phyloP scores from a whole-genome alignment of 2,329 filamentous ascomycete genomes.

The Aspergillus ustus region DNA sequence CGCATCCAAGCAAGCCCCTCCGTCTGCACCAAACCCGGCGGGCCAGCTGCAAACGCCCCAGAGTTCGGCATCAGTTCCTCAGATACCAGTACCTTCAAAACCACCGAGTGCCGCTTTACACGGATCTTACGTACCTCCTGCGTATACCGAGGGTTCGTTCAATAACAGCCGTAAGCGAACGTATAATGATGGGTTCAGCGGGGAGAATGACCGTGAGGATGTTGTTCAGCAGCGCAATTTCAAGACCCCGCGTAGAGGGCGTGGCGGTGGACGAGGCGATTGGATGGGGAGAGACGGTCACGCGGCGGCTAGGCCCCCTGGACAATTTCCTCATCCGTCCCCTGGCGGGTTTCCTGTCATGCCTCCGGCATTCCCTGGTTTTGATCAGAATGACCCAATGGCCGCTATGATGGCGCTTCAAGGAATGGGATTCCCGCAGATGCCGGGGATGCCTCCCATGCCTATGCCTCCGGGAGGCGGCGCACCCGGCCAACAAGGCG shows the following conservation, averaged over 20 bases:
- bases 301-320: constrained; percentile 25
- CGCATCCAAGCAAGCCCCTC: constrained; percentile 47
- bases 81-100: constrained; percentile 28
- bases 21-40: constrained; percentile 29
- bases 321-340: constrained; percentile 35
- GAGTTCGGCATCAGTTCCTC: constrained; percentile 25
- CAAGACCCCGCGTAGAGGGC: constrained; percentile 50
- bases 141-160: constrained; percentile 27
- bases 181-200: constrained; percentile 56
- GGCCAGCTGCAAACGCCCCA: constrained; percentile 28
- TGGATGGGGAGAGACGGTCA: constrained; percentile 40
- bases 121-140: constrained; percentile 27
- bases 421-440: constrained; percentile 56
- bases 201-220: constrained; percentile 49
- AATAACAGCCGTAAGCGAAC: constrained; percentile 56
- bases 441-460: constrained; percentile 52
- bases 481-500: constrained; percentile 32
- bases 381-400: constrained; percentile 62
- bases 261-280: constrained; percentile 50
- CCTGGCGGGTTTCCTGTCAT: constrained; percentile 42
- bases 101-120: constrained; percentile 28
- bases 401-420: constrained; percentile 58
- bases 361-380: constrained; percentile 53
- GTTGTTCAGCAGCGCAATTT: constrained; percentile 51
- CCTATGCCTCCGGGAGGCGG: constrained; percentile 39